These are phyloP conservation scores for Conoideocrella luteorostrata DNA, from an alignment of 2,329 filamentous ascomycete genomes.

Conservation along the genomic window DNA sequence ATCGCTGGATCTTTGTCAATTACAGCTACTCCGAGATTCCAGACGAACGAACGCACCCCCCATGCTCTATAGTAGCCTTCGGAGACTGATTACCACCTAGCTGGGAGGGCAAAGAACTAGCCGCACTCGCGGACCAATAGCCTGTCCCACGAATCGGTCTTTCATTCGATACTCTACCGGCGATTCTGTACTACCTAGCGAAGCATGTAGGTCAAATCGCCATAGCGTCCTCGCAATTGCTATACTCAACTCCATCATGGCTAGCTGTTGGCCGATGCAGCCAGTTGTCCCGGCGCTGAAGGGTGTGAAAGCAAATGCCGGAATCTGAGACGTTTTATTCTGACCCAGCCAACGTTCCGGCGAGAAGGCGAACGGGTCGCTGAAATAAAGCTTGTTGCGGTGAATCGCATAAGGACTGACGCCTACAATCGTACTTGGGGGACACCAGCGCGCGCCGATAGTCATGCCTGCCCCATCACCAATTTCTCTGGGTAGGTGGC, in stretches of 20 bases:
- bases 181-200: background rate
- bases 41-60: too few relatives aligned
- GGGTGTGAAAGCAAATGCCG: too few relatives aligned
- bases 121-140: too few relatives aligned
- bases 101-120: background rate
- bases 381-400: conserved; percentile 1
- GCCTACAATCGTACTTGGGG: background rate
- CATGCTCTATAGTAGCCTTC: too few relatives aligned
- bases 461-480: background rate
- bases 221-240: background rate
- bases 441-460: background rate
- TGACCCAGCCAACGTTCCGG: conserved; percentile 8
- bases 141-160: background rate
- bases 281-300: background rate
- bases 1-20: too few relatives aligned
- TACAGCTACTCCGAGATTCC: too few relatives aligned
- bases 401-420: conserved; percentile 3
- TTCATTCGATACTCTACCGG: background rate
- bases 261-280: background rate
- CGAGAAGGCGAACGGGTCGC: conserved; percentile 2
- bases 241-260: background rate
- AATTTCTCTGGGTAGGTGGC: conserved; percentile 14
- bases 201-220: background rate
- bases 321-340: too few relatives aligned
- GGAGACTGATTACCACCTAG: too few relatives aligned